Base-by-base conservation (phyloP, 2,329 filamentous ascomycete species). In the Cladosporium sp. region DNA sequence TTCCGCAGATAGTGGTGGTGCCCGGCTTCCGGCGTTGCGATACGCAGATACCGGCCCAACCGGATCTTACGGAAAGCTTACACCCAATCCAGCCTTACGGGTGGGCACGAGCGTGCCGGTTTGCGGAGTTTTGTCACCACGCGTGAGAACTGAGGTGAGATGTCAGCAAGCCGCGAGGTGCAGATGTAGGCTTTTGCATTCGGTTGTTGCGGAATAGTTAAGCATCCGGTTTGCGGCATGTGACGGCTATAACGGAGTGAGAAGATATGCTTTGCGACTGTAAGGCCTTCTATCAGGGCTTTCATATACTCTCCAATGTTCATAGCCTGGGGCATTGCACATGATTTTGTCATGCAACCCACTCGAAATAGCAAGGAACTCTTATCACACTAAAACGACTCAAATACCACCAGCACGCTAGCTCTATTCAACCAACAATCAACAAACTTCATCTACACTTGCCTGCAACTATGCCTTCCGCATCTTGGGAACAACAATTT, bases 401-500 rank as follows among this genome's bases (percentile, higher is more conserved):
- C 2, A 38, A 38, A 9, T 14, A 18, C n/a, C 35, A 16, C n/a
- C 8, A 9, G 8, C 4, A n/a, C 35, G 16, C 35, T 14, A n/a
- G 16, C n/a, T 9, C 35, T 14, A 3, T 14, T 2, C 18, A 4
- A 38, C 11, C 35, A 38, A 38, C 34, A 5, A 14, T 9, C 4
- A 38, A 38, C 35, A 38, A 10, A 14, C n/a, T 11, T 28, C 22
- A 7, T 28, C 22, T 5, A 5, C 7, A 7, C 22, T 28, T 28
- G 22, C n/a, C n/a, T 35, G 10, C 4, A 35, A 38, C 40, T 0
- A 50, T 50, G 48, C 40, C 48, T 33, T 35, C 48, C 16, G 33
- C 48, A 43, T n/a, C 42, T 13, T 53, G 50, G 50, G 50, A 53
- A 46, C 38, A 41, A 10, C 35, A 42, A 18, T 53, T 53, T 43